These are phyloP conservation scores for Helichrysum umbraculigerum DNA, from an alignment of 129 eudicot species.

Conservation along the genomic window DNA sequence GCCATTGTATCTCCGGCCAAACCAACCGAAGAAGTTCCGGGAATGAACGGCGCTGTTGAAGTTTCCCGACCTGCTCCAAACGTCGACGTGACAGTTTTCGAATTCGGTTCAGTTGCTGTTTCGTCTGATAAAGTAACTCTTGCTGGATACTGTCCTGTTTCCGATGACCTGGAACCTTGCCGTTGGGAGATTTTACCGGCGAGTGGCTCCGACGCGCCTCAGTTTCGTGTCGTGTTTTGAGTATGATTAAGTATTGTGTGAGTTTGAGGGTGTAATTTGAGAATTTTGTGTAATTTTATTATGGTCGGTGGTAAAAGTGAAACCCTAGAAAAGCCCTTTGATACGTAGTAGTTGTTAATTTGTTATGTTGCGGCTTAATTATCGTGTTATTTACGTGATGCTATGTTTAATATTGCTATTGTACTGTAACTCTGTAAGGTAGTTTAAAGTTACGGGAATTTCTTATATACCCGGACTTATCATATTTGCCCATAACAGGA, in stretches of 20 bases:
- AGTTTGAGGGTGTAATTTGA: background rate
- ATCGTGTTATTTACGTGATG: background rate
- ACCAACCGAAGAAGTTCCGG: slow-evolving; percentile 43
- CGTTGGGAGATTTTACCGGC: slow-evolving; percentile 96
- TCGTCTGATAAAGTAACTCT: slow-evolving; percentile 85
- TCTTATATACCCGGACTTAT: too few relatives aligned
- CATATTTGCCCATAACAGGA: too few relatives aligned
- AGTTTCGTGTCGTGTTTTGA: slow-evolving; percentile 87
- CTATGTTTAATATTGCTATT: background rate
- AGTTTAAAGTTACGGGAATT: too few relatives aligned
- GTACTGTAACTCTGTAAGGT: too few relatives aligned
- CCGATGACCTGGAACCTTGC: slow-evolving; percentile 93
- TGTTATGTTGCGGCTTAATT: background rate
- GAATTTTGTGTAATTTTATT: background rate
- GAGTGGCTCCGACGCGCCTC: slow-evolving; percentile 68
- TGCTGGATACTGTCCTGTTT: slow-evolving; percentile 94
- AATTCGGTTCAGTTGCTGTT: slow-evolving; percentile 78
- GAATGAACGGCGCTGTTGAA: slow-evolving; percentile 88
- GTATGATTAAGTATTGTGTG: background rate
- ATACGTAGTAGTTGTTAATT: background rate
- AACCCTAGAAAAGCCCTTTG: background rate
- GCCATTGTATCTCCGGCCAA: slow-evolving; percentile 23
- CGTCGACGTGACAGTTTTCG: slow-evolving; percentile 66
- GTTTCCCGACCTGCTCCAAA: slow-evolving; percentile 41
- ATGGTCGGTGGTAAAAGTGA: background rate